Conservation (phyloP, 2,329 filamentous ascomycete genomes). For the Arthrinium phaeospermum region DNA sequence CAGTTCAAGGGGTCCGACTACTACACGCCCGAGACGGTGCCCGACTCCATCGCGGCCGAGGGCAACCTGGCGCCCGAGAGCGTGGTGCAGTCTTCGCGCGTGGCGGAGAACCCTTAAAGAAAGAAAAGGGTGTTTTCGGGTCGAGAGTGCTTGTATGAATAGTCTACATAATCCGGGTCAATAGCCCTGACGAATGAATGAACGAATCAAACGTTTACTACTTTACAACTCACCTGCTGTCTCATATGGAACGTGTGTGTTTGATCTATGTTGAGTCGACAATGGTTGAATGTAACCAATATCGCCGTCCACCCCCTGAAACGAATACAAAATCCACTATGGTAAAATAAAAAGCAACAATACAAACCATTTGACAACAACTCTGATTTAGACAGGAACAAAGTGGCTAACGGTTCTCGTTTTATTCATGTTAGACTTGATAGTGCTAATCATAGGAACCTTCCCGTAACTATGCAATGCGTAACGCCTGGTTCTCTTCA, state of each 20-base stretch:
- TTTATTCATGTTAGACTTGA: too few species aligned
- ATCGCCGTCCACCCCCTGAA: too few species aligned
- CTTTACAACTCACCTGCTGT: not conserved
- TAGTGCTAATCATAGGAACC: too few species aligned
- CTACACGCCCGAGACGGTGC: conserved; percentile 47
- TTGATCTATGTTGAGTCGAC: too few species aligned
- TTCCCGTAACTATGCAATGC: not conserved
- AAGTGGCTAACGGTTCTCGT: too few species aligned
- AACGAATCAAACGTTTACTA: not conserved
- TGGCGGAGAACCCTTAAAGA: conserved; percentile 32
- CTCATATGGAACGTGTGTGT: not conserved
- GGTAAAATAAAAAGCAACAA: too few species aligned
- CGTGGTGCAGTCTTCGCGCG: conserved; percentile 42
- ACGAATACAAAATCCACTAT: too few species aligned
- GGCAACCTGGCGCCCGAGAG: conserved; percentile 48
- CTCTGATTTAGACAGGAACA: too few species aligned
- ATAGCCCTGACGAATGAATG: not conserved
- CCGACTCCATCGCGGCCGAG: conserved; percentile 49
- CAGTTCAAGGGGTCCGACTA: conserved; percentile 49
- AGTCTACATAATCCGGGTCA: not conserved
- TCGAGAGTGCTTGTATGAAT: not conserved
- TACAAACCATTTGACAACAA: too few species aligned
- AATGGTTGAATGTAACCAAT: too few species aligned
- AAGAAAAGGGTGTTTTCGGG: not conserved
- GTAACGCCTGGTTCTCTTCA: not conserved